These are phyloP conservation scores for Arxiozyma bovina DNA, from an alignment of 1,139 yeast species.

Conservation along the genomic window DNA sequence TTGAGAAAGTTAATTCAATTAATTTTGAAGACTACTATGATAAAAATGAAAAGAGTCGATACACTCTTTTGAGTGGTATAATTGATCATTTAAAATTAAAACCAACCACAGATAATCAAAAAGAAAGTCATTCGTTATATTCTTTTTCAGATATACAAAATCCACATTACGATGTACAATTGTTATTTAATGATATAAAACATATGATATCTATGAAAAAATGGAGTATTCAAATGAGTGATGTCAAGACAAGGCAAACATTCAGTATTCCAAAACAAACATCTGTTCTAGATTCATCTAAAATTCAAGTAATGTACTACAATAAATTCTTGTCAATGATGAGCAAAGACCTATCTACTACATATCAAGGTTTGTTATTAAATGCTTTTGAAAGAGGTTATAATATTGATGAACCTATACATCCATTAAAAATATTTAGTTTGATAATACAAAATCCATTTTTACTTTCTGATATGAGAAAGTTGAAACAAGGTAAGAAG, in stretches of 20 bases:
- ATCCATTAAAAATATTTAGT: conserved; percentile 33
- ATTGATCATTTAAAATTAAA: conserved; percentile 42
- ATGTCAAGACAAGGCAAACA: conserved; percentile 49
- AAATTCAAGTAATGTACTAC: conserved; percentile 52
- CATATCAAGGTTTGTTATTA: conserved; percentile 31
- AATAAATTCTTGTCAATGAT: conserved; percentile 37
- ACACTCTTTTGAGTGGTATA: conserved; percentile 50
- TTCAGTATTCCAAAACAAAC: conserved; percentile 39
- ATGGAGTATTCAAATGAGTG: conserved; percentile 36
- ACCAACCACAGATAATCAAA: conserved; percentile 23
- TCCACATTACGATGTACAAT: background rate
- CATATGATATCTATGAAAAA: conserved; percentile 11
- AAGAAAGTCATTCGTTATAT: background rate
- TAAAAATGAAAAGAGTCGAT: conserved; percentile 5
- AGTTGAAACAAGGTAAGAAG: conserved; percentile 39
- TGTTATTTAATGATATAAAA: background rate
- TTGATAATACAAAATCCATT: conserved; percentile 33
- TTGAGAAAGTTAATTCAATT: background rate
- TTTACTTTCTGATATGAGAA: conserved; percentile 38
- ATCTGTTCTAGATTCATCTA: conserved; percentile 43
- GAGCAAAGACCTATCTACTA: conserved; percentile 22
- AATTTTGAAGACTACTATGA: background rate
- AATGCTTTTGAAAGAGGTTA: conserved; percentile 41
- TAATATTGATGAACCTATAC: conserved; percentile 44
- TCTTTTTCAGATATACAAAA: background rate